phyloP scores from a whole-genome alignment of 2,329 filamentous ascomycete genomes.

The Exutisphaerella laricina region DNA sequence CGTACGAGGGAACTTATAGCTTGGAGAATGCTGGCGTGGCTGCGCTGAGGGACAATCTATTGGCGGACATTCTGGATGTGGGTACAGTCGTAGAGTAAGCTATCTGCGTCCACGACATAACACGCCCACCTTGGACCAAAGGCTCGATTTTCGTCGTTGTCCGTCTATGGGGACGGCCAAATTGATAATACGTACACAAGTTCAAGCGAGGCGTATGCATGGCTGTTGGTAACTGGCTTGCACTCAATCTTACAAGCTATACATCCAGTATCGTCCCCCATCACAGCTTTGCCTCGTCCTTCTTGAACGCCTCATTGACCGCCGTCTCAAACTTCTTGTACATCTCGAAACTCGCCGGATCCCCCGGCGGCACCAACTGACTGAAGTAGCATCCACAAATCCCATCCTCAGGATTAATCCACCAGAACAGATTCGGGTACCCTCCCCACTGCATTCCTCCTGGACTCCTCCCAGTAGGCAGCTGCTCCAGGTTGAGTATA shows the following conservation, averaged over 20 bases:
- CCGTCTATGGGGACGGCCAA: too few species aligned
- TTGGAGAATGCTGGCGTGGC: conserved; percentile 66
- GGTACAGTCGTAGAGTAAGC: conserved; percentile 45
- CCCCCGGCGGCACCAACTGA: conserved; percentile 40
- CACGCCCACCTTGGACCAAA: too few species aligned
- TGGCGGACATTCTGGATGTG: conserved; percentile 34
- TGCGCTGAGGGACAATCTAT: conserved; percentile 44
- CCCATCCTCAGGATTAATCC: conserved; percentile 35
- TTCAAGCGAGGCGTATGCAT: too few species aligned
- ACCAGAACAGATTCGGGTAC: conserved; percentile 45
- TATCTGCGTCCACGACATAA: too few species aligned
- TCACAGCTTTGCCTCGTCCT: not conserved
- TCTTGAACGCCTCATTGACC: conserved; percentile 30
- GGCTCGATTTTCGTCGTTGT: too few species aligned
- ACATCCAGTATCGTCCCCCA: too few species aligned
- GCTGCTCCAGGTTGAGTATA: conserved; percentile 36
- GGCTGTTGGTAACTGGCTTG: too few species aligned
- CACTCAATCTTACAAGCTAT: too few species aligned
- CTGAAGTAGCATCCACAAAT: conserved; percentile 37
- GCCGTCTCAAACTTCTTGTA: conserved; percentile 37
- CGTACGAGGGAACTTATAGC: conserved; percentile 87
- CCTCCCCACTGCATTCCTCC: conserved; percentile 43
- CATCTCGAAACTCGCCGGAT: conserved; percentile 32
- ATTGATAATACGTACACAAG: too few species aligned
- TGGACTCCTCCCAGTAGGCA: conserved; percentile 33